Conservation (phyloP, 768 basidiomycete genomes). For the Lentinula sp. region DNA sequence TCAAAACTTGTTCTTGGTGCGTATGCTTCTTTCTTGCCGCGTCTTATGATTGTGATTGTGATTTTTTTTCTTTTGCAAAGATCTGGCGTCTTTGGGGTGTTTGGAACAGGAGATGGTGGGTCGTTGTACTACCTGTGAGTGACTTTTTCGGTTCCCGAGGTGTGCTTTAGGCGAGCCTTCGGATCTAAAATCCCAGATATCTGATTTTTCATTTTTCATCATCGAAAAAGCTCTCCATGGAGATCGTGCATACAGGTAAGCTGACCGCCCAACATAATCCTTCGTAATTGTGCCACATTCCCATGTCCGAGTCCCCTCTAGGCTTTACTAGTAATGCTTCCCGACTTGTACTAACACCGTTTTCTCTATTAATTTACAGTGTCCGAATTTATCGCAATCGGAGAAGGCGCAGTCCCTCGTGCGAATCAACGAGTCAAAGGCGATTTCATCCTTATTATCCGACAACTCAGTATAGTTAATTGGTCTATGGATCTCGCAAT, state of each 20-base stretch:
- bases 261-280: not conserved
- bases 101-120: not conserved
- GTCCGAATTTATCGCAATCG: slow-evolving; percentile 4
- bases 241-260: slow-evolving; percentile 4
- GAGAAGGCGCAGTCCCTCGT: not conserved
- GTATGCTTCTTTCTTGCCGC: not conserved
- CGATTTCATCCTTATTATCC: not conserved
- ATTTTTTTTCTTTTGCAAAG: not conserved
- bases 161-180: too few relatives aligned
- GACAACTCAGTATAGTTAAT: not conserved
- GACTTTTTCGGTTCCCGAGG: too few relatives aligned
- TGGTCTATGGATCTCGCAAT: slow-evolving; percentile 6
- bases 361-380: not conserved
- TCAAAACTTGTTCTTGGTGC: slow-evolving; percentile 4
- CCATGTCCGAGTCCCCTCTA: not conserved
- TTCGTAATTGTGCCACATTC: not conserved
- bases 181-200: not conserved
- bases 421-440: not conserved
- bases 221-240: not conserved
- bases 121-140: not conserved
- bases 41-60: not conserved
- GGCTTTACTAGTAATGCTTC: too few relatives aligned
- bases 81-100: slow-evolving; percentile 7
- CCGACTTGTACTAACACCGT: not conserved
- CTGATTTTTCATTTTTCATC: not conserved